A percentile compares a stretch with the other conserved stretches of the same genome.
These are phyloP conservation scores for Pseudopithomyces chartarum DNA, from an alignment of 2,329 filamentous ascomycete species.

Conservation along the genomic window DNA sequence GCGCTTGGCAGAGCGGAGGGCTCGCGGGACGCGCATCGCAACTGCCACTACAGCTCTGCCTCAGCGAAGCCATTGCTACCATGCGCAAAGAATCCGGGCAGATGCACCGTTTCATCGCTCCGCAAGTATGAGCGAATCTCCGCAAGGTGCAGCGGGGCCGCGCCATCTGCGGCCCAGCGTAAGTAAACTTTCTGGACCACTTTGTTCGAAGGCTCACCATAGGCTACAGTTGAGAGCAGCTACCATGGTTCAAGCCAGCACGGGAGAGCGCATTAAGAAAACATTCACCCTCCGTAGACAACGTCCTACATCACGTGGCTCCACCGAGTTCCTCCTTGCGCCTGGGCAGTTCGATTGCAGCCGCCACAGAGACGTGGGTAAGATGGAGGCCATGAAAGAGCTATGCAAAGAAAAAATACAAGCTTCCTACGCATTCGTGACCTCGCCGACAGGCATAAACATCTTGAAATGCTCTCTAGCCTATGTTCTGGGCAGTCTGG, in stretches of 20 bases:
- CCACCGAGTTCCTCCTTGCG: conserved; percentile 47
- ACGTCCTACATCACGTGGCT: conserved; percentile 49
- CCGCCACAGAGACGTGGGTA: conserved; percentile 37
- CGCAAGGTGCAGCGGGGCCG: conserved; percentile 38
- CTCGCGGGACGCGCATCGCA: conserved; percentile 4
- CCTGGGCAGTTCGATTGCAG: conserved; percentile 35
- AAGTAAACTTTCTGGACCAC: conserved; percentile 18
- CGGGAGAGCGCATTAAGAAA: conserved; percentile 81
- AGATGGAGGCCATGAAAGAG: conserved; percentile 40
- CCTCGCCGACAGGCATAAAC: conserved; percentile 75
- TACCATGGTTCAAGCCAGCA: conserved; percentile 84
- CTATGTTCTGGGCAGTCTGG: conserved; percentile 83
- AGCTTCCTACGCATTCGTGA: conserved; percentile 63
- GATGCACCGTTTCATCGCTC: background rate
- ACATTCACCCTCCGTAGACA: conserved; percentile 72
- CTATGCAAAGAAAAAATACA: conserved; percentile 32
- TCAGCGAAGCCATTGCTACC: background rate
- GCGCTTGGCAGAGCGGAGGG: background rate
- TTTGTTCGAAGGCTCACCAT: conserved; percentile 21
- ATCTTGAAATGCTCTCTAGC: conserved; percentile 91
- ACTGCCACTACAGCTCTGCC: background rate
- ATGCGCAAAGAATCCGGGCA: conserved; percentile 7
- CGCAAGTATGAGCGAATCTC: conserved; percentile 33
- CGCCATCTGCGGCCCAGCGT: conserved; percentile 45
- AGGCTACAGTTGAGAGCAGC: conserved; percentile 71